These are phyloP conservation scores for Penicillium manginii DNA, from an alignment of 495 filamentous ascomycete species.

Conservation along the genomic window DNA sequence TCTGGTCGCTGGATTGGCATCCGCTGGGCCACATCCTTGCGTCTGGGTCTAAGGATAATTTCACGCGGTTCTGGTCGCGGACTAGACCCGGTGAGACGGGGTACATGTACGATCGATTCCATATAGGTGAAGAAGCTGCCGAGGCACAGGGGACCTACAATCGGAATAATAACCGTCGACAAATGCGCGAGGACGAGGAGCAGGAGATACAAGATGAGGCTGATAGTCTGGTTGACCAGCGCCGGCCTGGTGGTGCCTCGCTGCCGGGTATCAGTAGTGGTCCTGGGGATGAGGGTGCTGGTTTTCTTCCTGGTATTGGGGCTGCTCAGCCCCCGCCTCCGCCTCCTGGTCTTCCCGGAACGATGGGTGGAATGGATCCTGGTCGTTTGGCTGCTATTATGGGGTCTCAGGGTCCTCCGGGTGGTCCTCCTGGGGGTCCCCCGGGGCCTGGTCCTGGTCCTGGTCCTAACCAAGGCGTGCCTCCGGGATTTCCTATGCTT, in stretches of 20 bases:
- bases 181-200: conserved; percentile 89
- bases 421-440: conserved; percentile 15
- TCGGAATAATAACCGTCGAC: conserved; percentile 73
- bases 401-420: conserved; percentile 37
- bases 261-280: conserved; percentile 59
- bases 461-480: conserved; percentile 20
- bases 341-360: conserved; percentile 51
- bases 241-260: conserved; percentile 56
- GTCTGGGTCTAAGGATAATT: conserved; percentile 98
- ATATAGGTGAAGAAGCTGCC: conserved; percentile 91
- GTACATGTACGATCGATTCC: conserved; percentile 85
- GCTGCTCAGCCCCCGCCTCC: conserved; percentile 53
- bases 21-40: conserved; percentile 93
- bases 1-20: conserved; percentile 98
- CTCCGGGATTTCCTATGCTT: conserved; percentile 47
- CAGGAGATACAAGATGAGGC: conserved; percentile 91
- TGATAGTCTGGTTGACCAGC: conserved; percentile 92
- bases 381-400: conserved; percentile 52
- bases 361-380: conserved; percentile 58
- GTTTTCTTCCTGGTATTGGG: conserved; percentile 51
- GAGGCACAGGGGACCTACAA: conserved; percentile 93
- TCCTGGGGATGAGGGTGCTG: conserved; percentile 41
- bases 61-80: conserved; percentile 94
- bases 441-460: conserved; percentile 3
- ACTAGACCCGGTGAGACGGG: conserved; percentile 82